phyloP scores from a whole-genome alignment of 73 alveolate genomes.

The Uronychia binucleata region DNA sequence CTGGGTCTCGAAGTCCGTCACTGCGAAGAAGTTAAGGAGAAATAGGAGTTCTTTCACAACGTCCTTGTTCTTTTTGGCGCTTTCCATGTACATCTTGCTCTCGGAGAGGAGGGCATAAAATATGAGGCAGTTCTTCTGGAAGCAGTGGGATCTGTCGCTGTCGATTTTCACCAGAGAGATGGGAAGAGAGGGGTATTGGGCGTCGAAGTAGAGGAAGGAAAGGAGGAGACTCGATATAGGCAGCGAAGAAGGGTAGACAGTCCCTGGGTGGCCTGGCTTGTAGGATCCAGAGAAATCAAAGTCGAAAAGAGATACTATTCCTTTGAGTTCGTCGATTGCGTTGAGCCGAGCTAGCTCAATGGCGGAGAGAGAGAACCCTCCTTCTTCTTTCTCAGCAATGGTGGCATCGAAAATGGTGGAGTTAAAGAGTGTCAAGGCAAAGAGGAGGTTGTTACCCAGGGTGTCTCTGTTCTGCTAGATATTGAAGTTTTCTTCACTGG shows the following conservation, averaged over 20 bases:
- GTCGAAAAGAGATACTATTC: conserved; percentile 17
- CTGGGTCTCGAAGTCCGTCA: neutral
- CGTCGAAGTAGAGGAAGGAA: neutral
- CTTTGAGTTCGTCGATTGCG: conserved; percentile 17
- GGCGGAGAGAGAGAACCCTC: neutral
- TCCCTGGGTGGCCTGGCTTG: conserved; percentile 31
- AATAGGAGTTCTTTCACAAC: neutral
- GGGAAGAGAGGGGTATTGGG: neutral
- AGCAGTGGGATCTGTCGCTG: neutral
- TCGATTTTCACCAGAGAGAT: neutral
- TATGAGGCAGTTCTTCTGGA: neutral
- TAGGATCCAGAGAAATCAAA: conserved; percentile 30
- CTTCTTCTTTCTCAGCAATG: conserved; percentile 8
- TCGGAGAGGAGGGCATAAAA: neutral
- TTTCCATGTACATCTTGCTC: neutral
- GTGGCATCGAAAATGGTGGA: neutral
- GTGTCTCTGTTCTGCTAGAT: conserved; percentile 10
- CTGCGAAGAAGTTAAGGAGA: neutral
- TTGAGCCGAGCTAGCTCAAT: neutral
- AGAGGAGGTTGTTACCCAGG: conserved; percentile 26
- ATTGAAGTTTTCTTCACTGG: neutral
- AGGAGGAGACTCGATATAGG: neutral
- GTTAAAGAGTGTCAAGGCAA: conserved; percentile 28
- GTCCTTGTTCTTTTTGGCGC: neutral
- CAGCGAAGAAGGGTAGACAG: conserved; percentile 26